Evolutionary conservation across 352 stramenopile species (phyloP).

Genomic region (Pythium folliculosum): DNA sequence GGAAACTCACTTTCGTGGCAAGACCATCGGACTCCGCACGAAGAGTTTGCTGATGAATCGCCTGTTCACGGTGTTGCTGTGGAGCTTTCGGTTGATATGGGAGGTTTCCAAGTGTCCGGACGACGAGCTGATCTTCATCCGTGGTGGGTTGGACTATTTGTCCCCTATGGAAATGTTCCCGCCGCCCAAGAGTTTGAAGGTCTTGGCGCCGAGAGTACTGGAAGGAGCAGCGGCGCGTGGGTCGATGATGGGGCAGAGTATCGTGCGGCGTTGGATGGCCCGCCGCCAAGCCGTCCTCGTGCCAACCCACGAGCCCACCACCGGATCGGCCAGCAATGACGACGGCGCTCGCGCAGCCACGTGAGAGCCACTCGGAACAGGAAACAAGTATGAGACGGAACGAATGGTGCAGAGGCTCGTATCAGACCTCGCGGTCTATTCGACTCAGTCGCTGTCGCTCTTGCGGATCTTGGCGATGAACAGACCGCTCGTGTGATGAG

Average conservation of each 20-base stretch:
- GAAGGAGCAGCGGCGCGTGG: not conserved
- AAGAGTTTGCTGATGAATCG: slow-evolving; percentile 48
- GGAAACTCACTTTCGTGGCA: slow-evolving; percentile 23
- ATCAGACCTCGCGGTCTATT: not conserved
- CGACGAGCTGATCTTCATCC: slow-evolving; percentile 42
- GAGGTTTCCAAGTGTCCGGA: slow-evolving; percentile 34
- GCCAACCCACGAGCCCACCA: not conserved
- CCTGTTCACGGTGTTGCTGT: slow-evolving; percentile 46
- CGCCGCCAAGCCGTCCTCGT: not conserved
- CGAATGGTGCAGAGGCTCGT: not conserved
- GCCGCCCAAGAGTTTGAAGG: slow-evolving; percentile 12
- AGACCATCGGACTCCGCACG: slow-evolving; percentile 32
- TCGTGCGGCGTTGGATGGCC: not conserved
- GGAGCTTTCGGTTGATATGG: slow-evolving; percentile 41
- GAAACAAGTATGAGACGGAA: not conserved
- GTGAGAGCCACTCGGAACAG: no score
- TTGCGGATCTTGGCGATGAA: slow-evolving; percentile 74
- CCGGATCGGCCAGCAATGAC: not conserved
- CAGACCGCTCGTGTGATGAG: slow-evolving; percentile 65
- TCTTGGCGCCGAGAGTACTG: not conserved
- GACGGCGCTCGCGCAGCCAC: not conserved
- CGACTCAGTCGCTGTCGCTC: not conserved
- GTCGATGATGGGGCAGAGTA: not conserved
- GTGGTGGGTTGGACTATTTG: slow-evolving; percentile 46
- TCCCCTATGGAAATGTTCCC: slow-evolving; percentile 52